phyloP scores from a whole-genome alignment of 2,329 filamentous ascomycete genomes.

The Paecilomyces variotii region DNA sequence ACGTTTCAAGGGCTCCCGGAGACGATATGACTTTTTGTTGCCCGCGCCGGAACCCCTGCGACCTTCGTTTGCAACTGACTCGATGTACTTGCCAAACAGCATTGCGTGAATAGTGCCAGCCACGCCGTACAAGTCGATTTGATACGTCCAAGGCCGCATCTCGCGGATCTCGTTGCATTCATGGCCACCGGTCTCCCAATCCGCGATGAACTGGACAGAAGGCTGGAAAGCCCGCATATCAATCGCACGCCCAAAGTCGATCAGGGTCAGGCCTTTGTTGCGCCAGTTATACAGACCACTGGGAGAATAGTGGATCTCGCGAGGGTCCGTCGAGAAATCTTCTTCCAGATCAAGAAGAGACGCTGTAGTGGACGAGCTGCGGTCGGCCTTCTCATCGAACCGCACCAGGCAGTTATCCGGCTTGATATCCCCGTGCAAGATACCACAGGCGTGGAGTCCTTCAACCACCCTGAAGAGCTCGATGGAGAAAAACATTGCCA shows the following conservation, averaged over 20 bases:
- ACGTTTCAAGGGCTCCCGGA: conserved; percentile 76
- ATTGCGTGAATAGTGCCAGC: conserved; percentile 82
- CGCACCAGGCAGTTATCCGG: conserved; percentile 90
- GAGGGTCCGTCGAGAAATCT: conserved; percentile 17
- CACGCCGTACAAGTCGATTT: conserved; percentile 91
- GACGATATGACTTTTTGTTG: conserved; percentile 59
- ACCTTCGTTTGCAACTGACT: conserved; percentile 47
- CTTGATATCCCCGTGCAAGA: conserved; percentile 92
- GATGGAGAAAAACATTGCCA: conserved; percentile 92
- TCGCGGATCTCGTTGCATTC: conserved; percentile 97
- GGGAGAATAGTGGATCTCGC: conserved; percentile 54
- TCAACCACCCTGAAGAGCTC: conserved; percentile 88
- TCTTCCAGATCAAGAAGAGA: conserved; percentile 22
- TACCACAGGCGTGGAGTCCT: conserved; percentile 66
- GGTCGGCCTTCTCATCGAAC: conserved; percentile 47
- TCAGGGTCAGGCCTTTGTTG: conserved; percentile 71
- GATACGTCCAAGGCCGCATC: conserved; percentile 89
- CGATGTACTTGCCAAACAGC: conserved; percentile 91
- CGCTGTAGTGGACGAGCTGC: conserved; percentile 15
- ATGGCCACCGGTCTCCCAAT: conserved; percentile 81
- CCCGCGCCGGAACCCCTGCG: conserved; percentile 5
- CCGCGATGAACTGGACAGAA: conserved; percentile 80
- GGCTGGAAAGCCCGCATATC: conserved; percentile 80
- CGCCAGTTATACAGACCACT: conserved; percentile 73
- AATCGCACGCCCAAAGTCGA: conserved; percentile 91